These are phyloP conservation scores for Rhodocollybia butyracea DNA, from an alignment of 768 basidiomycete genomes.

Conservation along the genomic window DNA sequence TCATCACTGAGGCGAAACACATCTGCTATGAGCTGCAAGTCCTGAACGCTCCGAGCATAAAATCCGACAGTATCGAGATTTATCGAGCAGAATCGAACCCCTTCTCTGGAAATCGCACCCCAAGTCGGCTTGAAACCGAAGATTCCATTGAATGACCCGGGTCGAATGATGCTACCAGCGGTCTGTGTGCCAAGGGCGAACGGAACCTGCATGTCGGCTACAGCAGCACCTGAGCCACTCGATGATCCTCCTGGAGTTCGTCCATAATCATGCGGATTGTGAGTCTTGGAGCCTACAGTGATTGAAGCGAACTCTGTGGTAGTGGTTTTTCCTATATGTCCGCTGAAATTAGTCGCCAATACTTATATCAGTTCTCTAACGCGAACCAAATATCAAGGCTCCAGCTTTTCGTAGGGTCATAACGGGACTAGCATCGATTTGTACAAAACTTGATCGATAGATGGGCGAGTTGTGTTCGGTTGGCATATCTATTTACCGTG, in stretches of 20 bases:
- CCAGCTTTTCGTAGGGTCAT: conserved; percentile 14
- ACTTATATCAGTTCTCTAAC: background rate
- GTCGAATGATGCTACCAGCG: conserved; percentile 16
- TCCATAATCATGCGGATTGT: too few relatives aligned
- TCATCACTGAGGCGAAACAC: conserved; percentile 13
- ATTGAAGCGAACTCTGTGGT: conserved; percentile 15
- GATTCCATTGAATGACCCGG: conserved; percentile 16
- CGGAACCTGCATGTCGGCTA: conserved; percentile 16
- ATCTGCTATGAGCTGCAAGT: conserved; percentile 15
- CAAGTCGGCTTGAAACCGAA: conserved; percentile 15
- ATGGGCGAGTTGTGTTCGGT: conserved; percentile 16
- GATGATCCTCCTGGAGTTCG: conserved; percentile 18
- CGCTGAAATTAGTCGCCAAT: background rate
- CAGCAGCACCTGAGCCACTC: conserved; percentile 16
- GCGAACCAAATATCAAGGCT: conserved; percentile 14
- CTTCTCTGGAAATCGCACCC: conserved; percentile 16
- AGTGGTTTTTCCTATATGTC: conserved; percentile 11
- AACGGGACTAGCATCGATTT: conserved; percentile 12
- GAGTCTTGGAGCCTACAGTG: conserved; percentile 11
- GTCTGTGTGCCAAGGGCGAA: conserved; percentile 17
- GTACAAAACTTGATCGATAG: conserved; percentile 10
- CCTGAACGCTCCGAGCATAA: too few relatives aligned
- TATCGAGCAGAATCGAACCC: conserved; percentile 13
- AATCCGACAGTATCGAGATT: too few relatives aligned
- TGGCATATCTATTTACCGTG: conserved; percentile 10